These are phyloP conservation scores for Penicillium sp. DNA, from an alignment of 2,329 filamentous ascomycete species.

Conservation along the genomic window DNA sequence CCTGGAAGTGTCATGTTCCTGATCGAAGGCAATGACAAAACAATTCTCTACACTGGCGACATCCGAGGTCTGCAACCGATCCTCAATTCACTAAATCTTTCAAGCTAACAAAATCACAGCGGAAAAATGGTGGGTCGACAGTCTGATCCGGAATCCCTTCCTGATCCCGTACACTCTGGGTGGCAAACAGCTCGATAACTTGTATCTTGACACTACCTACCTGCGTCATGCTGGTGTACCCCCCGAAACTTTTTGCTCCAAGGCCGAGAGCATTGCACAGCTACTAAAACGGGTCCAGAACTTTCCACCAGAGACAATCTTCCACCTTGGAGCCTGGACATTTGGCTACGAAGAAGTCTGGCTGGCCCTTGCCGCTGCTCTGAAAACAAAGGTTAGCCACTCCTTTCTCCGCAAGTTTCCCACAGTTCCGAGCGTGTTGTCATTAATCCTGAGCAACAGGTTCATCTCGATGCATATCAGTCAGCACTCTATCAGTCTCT, in stretches of 20 bases:
- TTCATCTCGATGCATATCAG: conserved; percentile 85
- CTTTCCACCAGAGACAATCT: conserved; percentile 75
- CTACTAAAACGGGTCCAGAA: conserved; percentile 67
- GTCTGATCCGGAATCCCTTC: conserved; percentile 69
- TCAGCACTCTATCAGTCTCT: conserved; percentile 71
- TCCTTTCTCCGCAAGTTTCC: conserved; percentile 5
- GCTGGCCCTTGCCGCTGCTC: conserved; percentile 73
- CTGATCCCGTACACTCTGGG: conserved; percentile 74
- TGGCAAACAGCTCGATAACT: conserved; percentile 70
- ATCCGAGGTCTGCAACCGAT: conserved; percentile 60
- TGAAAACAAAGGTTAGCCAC: conserved; percentile 64
- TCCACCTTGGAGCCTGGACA: conserved; percentile 88
- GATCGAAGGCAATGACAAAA: conserved; percentile 72
- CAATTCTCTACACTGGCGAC: conserved; percentile 86
- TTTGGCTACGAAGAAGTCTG: conserved; percentile 94
- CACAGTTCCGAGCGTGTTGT: conserved; percentile 2
- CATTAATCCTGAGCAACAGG: conserved; percentile 42
- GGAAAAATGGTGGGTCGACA: conserved; percentile 83
- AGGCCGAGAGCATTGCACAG: conserved; percentile 76
- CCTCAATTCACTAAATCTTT: conserved; percentile 1
- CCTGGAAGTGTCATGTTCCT: conserved; percentile 90
- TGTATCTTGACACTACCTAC: conserved; percentile 88
- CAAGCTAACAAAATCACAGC: conserved; percentile 43
- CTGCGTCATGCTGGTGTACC: conserved; percentile 29
- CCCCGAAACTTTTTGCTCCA: conserved; percentile 59